Evolutionary conservation across 2,329 filamentous ascomycete genomes (phyloP), one percentile per base, ranked within the genome.

Genomic region (Curvularia sp.): DNA sequence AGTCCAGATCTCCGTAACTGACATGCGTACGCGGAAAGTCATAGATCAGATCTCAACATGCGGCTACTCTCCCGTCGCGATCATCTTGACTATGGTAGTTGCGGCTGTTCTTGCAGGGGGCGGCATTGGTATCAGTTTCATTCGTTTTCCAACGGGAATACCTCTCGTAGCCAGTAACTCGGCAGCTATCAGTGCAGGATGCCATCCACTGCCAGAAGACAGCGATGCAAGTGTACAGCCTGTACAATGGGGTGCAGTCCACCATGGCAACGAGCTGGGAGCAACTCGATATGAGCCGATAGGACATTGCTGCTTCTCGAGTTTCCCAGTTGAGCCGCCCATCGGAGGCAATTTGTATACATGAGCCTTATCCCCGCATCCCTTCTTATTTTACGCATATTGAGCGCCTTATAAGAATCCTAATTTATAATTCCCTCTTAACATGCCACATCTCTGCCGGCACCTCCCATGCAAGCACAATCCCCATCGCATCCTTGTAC

Each of bases 161-260:
- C 72, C 74, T 1, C 22, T 77, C 5, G 70, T 68, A 4, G 53
- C 60, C 1, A 64, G 62, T 42, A 73, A 66, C 50, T 75, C 70
- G 28, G 71, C 67, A 15, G 74, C 68, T 0, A 78, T 77, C 20
- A 74, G 73, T 50, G 75, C 75, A 2, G 74, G 74, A 0, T 77
- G 72, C 15, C 74, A 75, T 59, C 57, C 61, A 2, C 48, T 54
- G 0, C 35, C 20, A 2, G 66, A 64, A 38, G 66, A 69, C 10
- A 44, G 53, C 2, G 46, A 64, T 12, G 63, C 61, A 5, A 61
- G 60, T 28, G 33, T 69, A 10, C 10, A 58, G 15, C 67, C 65
- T 1, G 61, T 77, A 0, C 63, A 62, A 57, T 77, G 72, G 74
- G 74, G 73, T 5, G 64, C 33, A 15, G 60, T 69, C 5, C 18